Base-by-base conservation (phyloP, 1,284 basidiomycete species). In the Sphagnurus paluster region DNA sequence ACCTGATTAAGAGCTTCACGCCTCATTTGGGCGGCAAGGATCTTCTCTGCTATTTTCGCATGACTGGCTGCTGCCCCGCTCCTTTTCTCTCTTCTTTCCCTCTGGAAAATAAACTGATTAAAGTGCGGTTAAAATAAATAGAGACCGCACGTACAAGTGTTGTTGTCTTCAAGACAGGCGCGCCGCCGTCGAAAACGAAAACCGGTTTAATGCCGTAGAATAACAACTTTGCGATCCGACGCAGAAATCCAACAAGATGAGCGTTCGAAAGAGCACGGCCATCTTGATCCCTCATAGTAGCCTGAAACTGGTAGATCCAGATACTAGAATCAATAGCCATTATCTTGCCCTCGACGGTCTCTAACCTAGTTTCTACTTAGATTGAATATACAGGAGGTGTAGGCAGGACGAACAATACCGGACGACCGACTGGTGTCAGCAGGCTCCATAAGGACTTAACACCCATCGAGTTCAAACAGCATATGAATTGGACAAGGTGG, bases 221-320 rank as follows among this genome's bases (percentile, higher is more conserved):
- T 38, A 99, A 69, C 13, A 99, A 77, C 67, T 98, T 98, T 67
- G 88, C 87, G 48, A 99, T 98, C 3, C 97, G 79, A 25, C 94
- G 77, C 40, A 97, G 72, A 66, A 99, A 98, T 17, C 96, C 96
- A 38, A 99, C 73, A 19, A 99, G 85, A 70, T 99, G 97, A 0
- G 96, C 95, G 60, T 98, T 98, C 48, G 89, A 80, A 30, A 99
- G 72, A 8, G 82, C 92, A 19, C 86, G 81, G 11, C 97, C 97
- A 49, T 98, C 93, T 62, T 93, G 96, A 70, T 97, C 95, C 21
- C 97, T 84, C 95, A 99, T 98, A 1, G 97, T 98, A 29, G 95
- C 95, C 70, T 97, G 94, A 61, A 98, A 98, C 70, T 98, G 88
- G 60, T 99, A 99, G 50, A 99, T 87, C 97, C 97, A 99, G 56